Percentiles rank a stretch among this genome's conserved stretches.
phyloP scores from a whole-genome alignment of 345 rosid genomes.

The Eucalyptus marginata region DNA sequence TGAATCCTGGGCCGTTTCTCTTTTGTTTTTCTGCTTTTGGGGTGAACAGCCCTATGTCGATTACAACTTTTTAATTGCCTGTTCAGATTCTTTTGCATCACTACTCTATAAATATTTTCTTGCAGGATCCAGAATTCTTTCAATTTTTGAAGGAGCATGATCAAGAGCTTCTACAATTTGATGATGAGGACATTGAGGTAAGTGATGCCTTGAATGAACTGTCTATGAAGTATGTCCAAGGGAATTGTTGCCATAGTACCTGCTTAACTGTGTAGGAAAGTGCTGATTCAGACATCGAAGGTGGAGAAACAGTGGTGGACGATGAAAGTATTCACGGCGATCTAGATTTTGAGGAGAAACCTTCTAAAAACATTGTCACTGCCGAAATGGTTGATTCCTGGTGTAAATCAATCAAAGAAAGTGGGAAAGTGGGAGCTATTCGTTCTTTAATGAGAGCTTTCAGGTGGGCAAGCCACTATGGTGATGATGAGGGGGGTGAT shows the following conservation, averaged over 20 bases:
- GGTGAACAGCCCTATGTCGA: not conserved
- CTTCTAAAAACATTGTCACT: conserved; percentile 43
- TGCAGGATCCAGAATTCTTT: conserved; percentile 83
- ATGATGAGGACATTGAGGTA: conserved; percentile 67
- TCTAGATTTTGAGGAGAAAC: conserved; percentile 21
- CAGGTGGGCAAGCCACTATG: conserved; percentile 91
- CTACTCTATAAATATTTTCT: not conserved
- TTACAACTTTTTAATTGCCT: not conserved
- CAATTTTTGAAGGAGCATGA: conserved; percentile 70
- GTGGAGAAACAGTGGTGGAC: conserved; percentile 8
- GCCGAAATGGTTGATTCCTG: conserved; percentile 69
- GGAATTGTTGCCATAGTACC: not conserved
- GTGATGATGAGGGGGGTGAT: conserved; percentile 76
- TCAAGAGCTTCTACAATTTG: conserved; percentile 63
- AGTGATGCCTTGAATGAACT: not conserved
- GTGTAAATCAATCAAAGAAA: conserved; percentile 48
- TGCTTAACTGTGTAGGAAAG: conserved; percentile 28
- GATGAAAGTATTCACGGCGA: conserved; percentile 19
- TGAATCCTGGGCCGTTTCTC: not conserved
- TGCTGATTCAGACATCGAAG: conserved; percentile 42
- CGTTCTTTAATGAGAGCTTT: conserved; percentile 83
- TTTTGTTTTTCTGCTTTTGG: not conserved
- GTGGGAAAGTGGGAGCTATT: conserved; percentile 47
- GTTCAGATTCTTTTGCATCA: not conserved
- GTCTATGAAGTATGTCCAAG: not conserved